Evolutionary conservation across 345 rosid genomes (phyloP), one percentile per base, ranked within the genome.

Genomic region (Ceriops tagal): DNA sequence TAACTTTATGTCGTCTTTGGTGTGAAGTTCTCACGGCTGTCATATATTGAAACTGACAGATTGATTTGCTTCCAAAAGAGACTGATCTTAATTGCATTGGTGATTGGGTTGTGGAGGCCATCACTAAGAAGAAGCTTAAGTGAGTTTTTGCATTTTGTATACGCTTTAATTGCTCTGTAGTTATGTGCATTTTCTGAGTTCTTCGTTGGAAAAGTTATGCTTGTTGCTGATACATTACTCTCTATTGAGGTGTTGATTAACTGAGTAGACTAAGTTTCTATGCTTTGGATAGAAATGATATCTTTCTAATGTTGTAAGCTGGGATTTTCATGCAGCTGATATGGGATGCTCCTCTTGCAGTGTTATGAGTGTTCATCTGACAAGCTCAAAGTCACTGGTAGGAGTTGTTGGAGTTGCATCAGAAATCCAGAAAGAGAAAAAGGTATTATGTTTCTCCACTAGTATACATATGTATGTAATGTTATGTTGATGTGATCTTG

Each of bases 31-130:
- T 47, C 26, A 68, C 28, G 24, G 34, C 20, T 28, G 62, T 62
- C 35, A 52, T 65, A 37, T 9, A 68, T 75, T 81, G 27, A 2
- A 64, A 53, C 60, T 76, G 52, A 67, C 71, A 91, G 96, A 76
- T 93, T 53, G 98, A 91, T 84, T 93, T 91, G 56, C 97, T 93
- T 75, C 98, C 98, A 1, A 93, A 81, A 77, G 98, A 89, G 65
- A 91, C 97, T 5, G 90, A 91, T 82, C 76, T 93, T 79, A 91
- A 93, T 71, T 93, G 97, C 79, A 68, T 93, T 15, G 98, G 97
- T 10, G 98, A 93, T 85, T 93, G 98, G 97, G 96, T 88, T 58
- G 98, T 89, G 30, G 98, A 93, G 64, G 83, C 92, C 32, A 88
- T 83, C 63, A 84, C 80, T 20, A 93, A 80, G 84, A 93, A 88